These are phyloP conservation scores for Bathelium albidoporum DNA, from an alignment of 495 filamentous ascomycete species.

Conservation along the genomic window DNA sequence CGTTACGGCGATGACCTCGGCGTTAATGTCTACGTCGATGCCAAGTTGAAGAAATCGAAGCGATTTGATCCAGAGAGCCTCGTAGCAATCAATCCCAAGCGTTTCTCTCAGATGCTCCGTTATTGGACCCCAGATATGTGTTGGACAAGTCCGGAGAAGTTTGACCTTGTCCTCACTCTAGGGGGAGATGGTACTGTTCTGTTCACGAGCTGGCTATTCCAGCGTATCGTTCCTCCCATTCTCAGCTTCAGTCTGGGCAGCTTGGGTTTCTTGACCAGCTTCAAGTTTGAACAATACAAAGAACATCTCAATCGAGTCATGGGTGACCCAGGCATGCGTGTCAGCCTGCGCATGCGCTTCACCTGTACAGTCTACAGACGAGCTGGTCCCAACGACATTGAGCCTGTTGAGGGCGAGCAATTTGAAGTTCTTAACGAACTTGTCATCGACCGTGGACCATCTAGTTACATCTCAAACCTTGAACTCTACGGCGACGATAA, in stretches of 20 bases:
- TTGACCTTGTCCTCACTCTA: conserved; percentile 84
- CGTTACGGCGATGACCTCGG: conserved; percentile 71
- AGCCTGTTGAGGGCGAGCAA: conserved; percentile 48
- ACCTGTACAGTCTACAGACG: conserved; percentile 81
- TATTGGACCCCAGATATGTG: conserved; percentile 96
- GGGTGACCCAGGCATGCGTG: conserved; percentile 86
- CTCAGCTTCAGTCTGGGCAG: conserved; percentile 82
- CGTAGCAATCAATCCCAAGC: conserved; percentile 50
- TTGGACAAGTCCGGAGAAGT: conserved; percentile 78
- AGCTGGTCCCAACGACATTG: conserved; percentile 7
- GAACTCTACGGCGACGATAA: conserved; percentile 92
- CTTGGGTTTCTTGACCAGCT: conserved; percentile 86
- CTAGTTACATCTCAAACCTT: conserved; percentile 90
- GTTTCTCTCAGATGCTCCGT: conserved; percentile 65
- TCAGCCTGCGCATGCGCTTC: conserved; percentile 94
- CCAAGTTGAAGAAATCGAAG: conserved; percentile 73
- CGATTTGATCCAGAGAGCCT: conserved; percentile 74
- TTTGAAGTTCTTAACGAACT: conserved; percentile 96
- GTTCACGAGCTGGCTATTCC: conserved; percentile 89
- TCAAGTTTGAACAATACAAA: conserved; percentile 77
- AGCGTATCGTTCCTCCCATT: conserved; percentile 81
- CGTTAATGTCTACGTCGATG: conserved; percentile 89
- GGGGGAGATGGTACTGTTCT: conserved; percentile 89
- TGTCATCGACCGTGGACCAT: conserved; percentile 92
- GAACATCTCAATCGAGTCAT: conserved; percentile 72